Conservation (phyloP, 495 filamentous ascomycete genomes). For the Bombardia bombarda region DNA sequence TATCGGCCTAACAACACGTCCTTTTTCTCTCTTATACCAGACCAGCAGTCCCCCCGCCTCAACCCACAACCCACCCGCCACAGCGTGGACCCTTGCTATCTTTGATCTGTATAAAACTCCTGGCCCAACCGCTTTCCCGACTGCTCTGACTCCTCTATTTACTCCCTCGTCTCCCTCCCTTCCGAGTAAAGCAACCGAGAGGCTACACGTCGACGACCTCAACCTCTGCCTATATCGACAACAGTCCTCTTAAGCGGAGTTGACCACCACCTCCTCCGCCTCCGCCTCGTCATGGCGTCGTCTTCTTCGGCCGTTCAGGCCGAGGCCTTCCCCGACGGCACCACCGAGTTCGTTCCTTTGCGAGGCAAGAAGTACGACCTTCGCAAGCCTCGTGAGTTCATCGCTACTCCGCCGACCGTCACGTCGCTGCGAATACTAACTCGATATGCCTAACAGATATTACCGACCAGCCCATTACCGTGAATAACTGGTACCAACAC, state of each 20-base stretch:
- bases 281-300: conserved; percentile 34
- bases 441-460: conserved; percentile 28
- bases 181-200: not conserved
- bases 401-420: not conserved
- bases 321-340: conserved; percentile 38
- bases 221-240: not conserved
- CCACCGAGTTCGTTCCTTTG: conserved; percentile 40
- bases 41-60: conserved; percentile 14
- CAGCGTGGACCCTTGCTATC: conserved; percentile 5
- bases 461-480: conserved; percentile 61
- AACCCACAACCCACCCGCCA: conserved; percentile 2
- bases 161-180: conserved; percentile 1
- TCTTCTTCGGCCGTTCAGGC: conserved; percentile 28
- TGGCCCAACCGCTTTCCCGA: conserved; percentile 4
- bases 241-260: conserved; percentile 1
- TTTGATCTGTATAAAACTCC: conserved; percentile 20
- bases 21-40: too few relatives aligned
- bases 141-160: not conserved
- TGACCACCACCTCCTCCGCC: conserved; percentile 4
- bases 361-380: conserved; percentile 37
- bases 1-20: too few relatives aligned
- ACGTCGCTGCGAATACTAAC: conserved; percentile 4
- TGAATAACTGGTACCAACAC: conserved; percentile 82
- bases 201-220: conserved; percentile 6
- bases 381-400: conserved; percentile 32